Evolutionary conservation across 352 stramenopile genomes (phyloP).

Genomic region (Phytophthora pisi): DNA sequence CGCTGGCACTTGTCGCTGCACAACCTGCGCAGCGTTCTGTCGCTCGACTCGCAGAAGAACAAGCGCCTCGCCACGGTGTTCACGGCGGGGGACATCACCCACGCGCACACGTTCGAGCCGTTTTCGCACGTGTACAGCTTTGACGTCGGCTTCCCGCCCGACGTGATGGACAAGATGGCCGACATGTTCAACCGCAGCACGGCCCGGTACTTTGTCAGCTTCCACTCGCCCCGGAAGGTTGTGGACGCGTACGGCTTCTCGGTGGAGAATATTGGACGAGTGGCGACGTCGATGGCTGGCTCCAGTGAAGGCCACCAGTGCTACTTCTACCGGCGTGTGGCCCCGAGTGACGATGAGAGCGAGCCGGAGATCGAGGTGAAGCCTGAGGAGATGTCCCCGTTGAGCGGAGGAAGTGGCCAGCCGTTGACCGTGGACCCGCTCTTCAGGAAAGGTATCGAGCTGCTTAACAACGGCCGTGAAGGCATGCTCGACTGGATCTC

Average conservation of each 20-base stretch:
- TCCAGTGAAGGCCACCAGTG: conserved; percentile 96
- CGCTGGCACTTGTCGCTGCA: conserved; percentile 95
- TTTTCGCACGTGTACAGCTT: conserved; percentile 99
- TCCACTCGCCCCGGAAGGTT: conserved; percentile 92
- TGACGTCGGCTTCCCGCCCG: conserved; percentile 97
- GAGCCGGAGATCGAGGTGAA: conserved; percentile 31
- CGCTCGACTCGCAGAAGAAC: conserved; percentile 63
- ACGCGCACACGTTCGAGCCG: conserved; percentile 94
- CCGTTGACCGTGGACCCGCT: conserved; percentile 74
- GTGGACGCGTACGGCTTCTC: conserved; percentile 94
- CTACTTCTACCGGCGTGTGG: conserved; percentile 94
- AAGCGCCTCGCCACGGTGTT: conserved; percentile 87
- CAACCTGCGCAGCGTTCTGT: conserved; percentile 92
- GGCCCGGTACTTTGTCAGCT: conserved; percentile 95
- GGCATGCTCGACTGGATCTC: conserved; percentile 77
- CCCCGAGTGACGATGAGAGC: conserved; percentile 20
- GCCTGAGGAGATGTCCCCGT: conserved; percentile 23
- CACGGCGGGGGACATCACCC: conserved; percentile 93
- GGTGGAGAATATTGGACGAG: conserved; percentile 90
- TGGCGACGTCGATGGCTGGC: conserved; percentile 94
- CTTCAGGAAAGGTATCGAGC: conserved; percentile 78
- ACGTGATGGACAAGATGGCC: conserved; percentile 93
- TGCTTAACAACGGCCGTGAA: conserved; percentile 77
- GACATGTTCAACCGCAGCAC: conserved; percentile 93
- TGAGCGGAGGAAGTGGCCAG: conserved; percentile 22